Conservation (phyloP, 495 filamentous ascomycete species). For the Tetracladium setigerum region DNA sequence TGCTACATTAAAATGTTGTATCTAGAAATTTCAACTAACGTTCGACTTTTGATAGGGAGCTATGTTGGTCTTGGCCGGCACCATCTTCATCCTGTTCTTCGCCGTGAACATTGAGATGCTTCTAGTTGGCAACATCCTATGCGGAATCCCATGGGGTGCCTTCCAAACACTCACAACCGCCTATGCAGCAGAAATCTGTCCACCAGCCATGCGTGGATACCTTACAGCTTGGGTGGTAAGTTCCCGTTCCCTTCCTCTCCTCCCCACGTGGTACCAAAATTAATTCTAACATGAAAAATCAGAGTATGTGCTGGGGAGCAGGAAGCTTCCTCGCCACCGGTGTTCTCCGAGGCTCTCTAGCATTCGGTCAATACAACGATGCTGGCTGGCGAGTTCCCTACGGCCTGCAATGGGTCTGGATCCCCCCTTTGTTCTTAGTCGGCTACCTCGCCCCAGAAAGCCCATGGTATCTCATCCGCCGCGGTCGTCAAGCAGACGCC, state of each 20-base stretch:
- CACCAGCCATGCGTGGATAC: conserved; percentile 51
- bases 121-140: conserved; percentile 64
- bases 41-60: too few species aligned
- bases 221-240: conserved; percentile 64
- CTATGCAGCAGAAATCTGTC: conserved; percentile 61
- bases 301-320: conserved; percentile 62
- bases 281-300: too few species aligned
- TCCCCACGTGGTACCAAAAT: too few species aligned
- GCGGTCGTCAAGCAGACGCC: conserved; percentile 44
- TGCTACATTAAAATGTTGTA: too few species aligned
- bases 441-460: conserved; percentile 43
- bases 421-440: conserved; percentile 32
- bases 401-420: conserved; percentile 48
- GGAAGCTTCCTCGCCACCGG: conserved; percentile 55
- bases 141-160: conserved; percentile 44
- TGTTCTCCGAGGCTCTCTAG: conserved; percentile 47
- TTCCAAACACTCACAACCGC: conserved; percentile 56
- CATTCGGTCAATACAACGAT: conserved; percentile 37
- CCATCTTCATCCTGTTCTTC: conserved; percentile 67
- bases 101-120: conserved; percentile 59
- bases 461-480: conserved; percentile 52
- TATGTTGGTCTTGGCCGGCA: conserved; percentile 50
- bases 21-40: too few species aligned
- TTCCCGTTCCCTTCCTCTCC: too few species aligned
- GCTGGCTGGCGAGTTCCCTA: conserved; percentile 55